Evolutionary conservation across 164 flowering plant genomes (phyloP).

Genomic region (Piper longum): DNA sequence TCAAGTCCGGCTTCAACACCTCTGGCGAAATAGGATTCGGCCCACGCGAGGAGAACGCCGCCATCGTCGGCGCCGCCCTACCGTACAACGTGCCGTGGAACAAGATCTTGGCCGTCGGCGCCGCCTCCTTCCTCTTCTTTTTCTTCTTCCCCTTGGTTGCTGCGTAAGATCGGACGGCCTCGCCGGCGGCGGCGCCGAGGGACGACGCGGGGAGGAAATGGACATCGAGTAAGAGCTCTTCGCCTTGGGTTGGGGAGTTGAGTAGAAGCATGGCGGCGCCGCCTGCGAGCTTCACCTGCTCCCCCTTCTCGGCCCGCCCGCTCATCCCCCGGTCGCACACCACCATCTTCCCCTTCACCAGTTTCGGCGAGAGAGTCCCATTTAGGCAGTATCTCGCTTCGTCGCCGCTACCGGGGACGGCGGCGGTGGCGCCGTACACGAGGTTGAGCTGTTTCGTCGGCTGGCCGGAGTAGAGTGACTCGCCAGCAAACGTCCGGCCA

Average conservation of each 20-base stretch:
- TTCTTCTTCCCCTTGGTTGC: conserved; percentile 3
- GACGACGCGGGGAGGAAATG: conserved; percentile 67
- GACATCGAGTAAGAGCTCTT: conserved; percentile 61
- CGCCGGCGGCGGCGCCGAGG: conserved; percentile 56
- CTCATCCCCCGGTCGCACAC: conserved; percentile 74
- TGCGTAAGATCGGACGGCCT: conserved; percentile 36
- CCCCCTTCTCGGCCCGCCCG: conserved; percentile 73
- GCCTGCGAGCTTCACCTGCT: conserved; percentile 62
- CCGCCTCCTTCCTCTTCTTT: neutral
- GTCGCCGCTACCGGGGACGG: conserved; percentile 10
- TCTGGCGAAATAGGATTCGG: conserved; percentile 58
- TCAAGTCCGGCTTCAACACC: conserved; percentile 90
- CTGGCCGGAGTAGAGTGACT: conserved; percentile 54
- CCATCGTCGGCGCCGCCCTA: conserved; percentile 57
- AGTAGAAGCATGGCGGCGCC: conserved; percentile 78
- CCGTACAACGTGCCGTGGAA: conserved; percentile 70
- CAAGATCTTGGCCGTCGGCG: conserved; percentile 50
- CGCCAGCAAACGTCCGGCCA: conserved; percentile 44
- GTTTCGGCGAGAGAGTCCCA: conserved; percentile 28
- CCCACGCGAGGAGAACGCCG: conserved; percentile 87
- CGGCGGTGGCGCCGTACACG: neutral
- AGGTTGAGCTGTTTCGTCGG: conserved; percentile 22
- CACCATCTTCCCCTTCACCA: conserved; percentile 63
- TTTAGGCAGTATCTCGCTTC: conserved; percentile 36
- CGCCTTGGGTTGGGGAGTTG: conserved; percentile 56